Evolutionary conservation across 495 filamentous ascomycete species (phyloP), one percentile per base, ranked within the genome.

Genomic region (Aspergillus sclerotioniger): DNA sequence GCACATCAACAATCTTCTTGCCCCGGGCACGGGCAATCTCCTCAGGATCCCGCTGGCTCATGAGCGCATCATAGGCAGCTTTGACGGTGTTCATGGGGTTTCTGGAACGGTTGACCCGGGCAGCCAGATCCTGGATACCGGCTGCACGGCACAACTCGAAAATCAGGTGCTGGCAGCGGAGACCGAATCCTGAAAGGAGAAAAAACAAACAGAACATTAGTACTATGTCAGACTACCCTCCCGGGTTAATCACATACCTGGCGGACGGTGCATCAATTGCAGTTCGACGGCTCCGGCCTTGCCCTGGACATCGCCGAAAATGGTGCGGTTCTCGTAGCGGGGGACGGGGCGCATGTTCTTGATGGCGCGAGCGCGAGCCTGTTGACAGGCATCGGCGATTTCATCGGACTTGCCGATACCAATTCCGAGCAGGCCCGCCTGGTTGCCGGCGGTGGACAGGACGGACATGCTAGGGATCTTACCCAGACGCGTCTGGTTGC

Each of bases 81-180:
- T 97, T 97, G 64, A 96, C 87, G 13, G 91, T 88, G 75, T 99
- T 99, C 91, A 98, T 95, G 53, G 88, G 89, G 80, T 97, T 99
- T 56, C 91, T 78, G 21, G 88, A 87, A 21, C 91, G 82, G 45
- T 83, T 83, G 44, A 95, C 89, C 35, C 82, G 82, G 16, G 90
- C 94, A 7, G 90, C 82, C 13, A 99, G 82, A 68, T 99, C 94
- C 35, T 83, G 75, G 63, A 99, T 89, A 60, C 94, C 94, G 32
- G 85, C 86, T 35, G 84, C 82, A 51, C 89, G 85, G 63, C 87
- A 89, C 76, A 99, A 92, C 70, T 97, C 91, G 71, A 90, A 97
- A 67, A 98, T 94, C 59, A 91, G 82, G 66, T 90, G 83, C 62
- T 95, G 90, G 68, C 89, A 90, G 58, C 94, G 88, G 58, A 97